Base-by-base conservation (phyloP, 2,329 filamentous ascomycete species). In the Calonectria leucothoes region DNA sequence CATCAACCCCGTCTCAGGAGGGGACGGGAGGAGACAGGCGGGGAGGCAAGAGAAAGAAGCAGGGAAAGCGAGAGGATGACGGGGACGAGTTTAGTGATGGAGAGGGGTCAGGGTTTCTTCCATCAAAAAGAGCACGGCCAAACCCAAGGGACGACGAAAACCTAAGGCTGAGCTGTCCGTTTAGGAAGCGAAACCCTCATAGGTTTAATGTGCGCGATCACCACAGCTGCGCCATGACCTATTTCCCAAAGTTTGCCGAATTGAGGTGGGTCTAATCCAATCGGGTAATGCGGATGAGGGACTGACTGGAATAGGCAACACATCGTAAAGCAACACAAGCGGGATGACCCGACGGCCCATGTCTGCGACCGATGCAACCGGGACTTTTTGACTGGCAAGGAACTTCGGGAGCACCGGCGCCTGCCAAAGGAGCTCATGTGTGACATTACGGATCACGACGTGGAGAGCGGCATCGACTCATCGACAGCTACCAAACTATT, bases 161-260 rank as follows among this genome's bases (percentile, higher is more conserved):
- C 52, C 77, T 86, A 5, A 82, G 84, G 2, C 75, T 86, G 6
- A 86, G 85, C 66, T 88, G 86, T 69, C 86, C 86, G 1, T 88
- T 84, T 49, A 81, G 86, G 37, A 87, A 86, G 76, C 82, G 86
- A 15, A 87, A 88, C 51, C 85, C 86, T 1, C 81, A 82, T 39
- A 83, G 86, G 1, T 88, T 88, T 76, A 88, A 88, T 42, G 84
- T 88, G 52, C 82, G 86, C 5, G 86, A 88, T 52, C 84, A 87
- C 45, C 84, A 87, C 65, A 82, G 82, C 25, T 88, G 86, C 72
- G 85, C 86, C 20, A 85, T 85, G 81, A 86, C 83, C 0, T 85
- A 85, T 37, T 87, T 87, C 45, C 81, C 81, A 8, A 86, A 86
- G 7, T 84, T 87, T 63, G 81, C 83, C 4, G 85, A 86, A 63